phyloP scores from a whole-genome alignment of 768 basidiomycete genomes.

The Suillus subluteus region DNA sequence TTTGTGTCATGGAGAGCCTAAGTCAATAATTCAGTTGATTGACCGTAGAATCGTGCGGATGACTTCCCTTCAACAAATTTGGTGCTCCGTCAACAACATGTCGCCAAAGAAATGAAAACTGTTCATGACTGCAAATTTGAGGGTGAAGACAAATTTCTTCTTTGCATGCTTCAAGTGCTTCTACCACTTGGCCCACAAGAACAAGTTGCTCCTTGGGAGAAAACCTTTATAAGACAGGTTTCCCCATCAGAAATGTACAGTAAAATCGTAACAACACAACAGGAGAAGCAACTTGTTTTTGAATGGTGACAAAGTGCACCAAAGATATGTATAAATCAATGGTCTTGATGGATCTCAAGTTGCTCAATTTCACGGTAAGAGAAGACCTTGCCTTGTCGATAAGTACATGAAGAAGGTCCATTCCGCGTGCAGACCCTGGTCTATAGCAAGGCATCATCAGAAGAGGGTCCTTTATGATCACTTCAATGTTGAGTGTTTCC shows the following conservation, averaged over 20 bases:
- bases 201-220: slow-evolving; percentile 44
- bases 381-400: slow-evolving; percentile 39
- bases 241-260: slow-evolving; percentile 44
- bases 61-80: slow-evolving; percentile 48
- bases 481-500: slow-evolving; percentile 41
- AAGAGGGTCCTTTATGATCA: slow-evolving; percentile 58
- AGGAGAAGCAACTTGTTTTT: slow-evolving; percentile 45
- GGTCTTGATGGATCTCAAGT: slow-evolving; percentile 37
- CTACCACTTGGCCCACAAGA: slow-evolving; percentile 50
- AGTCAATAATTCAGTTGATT: slow-evolving; percentile 2
- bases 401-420: slow-evolving; percentile 43
- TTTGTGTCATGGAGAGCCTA: slow-evolving; percentile 30
- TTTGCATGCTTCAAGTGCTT: slow-evolving; percentile 45
- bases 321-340: slow-evolving; percentile 51
- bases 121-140: slow-evolving; percentile 30
- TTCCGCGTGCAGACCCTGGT: slow-evolving; percentile 38
- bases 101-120: slow-evolving; percentile 42
- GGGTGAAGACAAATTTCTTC: slow-evolving; percentile 26
- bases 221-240: slow-evolving; percentile 51
- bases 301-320: slow-evolving; percentile 45
- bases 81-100: slow-evolving; percentile 56
- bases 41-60: slow-evolving; percentile 5
- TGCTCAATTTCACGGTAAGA: slow-evolving; percentile 35
- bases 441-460: slow-evolving; percentile 50
- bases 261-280: slow-evolving; percentile 58